These are phyloP conservation scores for Pseudonitzschia delicatissima DNA, from an alignment of 108 stramenopile genomes.

Conservation along the genomic window DNA sequence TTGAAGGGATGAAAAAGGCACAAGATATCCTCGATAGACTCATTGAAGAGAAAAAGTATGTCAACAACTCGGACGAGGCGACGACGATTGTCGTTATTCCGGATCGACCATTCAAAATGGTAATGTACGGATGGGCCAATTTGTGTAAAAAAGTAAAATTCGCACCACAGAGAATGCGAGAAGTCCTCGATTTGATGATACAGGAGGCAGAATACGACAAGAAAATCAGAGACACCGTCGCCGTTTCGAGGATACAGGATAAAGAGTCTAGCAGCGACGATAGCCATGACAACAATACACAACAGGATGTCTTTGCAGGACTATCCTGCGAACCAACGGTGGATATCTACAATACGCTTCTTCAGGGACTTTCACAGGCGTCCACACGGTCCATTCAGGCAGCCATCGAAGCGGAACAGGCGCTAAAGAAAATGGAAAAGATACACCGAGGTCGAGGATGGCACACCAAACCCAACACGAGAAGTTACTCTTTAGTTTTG, in stretches of 20 bases:
- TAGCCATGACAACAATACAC: conserved; percentile 7
- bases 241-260: neutral
- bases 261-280: neutral
- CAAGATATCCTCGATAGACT: conserved; percentile 45
- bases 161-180: conserved; percentile 37
- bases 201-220: conserved; percentile 41
- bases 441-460: conserved; percentile 29
- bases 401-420: conserved; percentile 37
- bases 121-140: conserved; percentile 52
- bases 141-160: conserved; percentile 15
- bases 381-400: conserved; percentile 21
- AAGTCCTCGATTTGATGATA: conserved; percentile 39
- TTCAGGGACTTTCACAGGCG: conserved; percentile 35
- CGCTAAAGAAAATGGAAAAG: conserved; percentile 30
- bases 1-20: conserved; percentile 45
- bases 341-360: conserved; percentile 45
- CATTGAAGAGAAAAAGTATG: conserved; percentile 38
- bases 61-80: conserved; percentile 11
- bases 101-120: conserved; percentile 29
- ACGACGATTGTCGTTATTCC: conserved; percentile 26
- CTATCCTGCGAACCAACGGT: conserved; percentile 44
- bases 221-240: neutral
- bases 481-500: conserved; percentile 30
- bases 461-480: conserved; percentile 49
- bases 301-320: conserved; percentile 10